Percentiles rank a stretch among this genome's conserved stretches.
Conservation (phyloP, 768 basidiomycete genomes). For the Paxillus involutus region DNA sequence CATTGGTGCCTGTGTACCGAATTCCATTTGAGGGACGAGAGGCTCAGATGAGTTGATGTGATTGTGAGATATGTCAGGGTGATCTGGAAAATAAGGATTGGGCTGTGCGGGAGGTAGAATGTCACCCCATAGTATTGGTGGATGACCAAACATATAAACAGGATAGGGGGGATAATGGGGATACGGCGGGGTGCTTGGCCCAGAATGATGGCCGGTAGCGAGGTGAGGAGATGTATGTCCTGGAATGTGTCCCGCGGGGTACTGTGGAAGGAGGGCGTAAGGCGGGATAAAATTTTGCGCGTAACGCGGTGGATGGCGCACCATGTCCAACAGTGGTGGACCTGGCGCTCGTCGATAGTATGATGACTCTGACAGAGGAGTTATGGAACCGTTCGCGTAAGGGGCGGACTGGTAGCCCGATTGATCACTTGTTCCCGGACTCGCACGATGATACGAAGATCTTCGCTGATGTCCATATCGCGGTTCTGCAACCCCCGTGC, state of each 20-base stretch:
- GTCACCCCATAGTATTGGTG: conserved; percentile 41
- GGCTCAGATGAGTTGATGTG: conserved; percentile 13
- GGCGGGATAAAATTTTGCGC: conserved; percentile 14
- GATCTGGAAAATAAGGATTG: conserved; percentile 18
- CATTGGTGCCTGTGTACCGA: conserved; percentile 12
- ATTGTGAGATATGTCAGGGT: conserved; percentile 8
- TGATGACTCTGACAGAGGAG: background rate
- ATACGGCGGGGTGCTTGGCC: conserved; percentile 35
- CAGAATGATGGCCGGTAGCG: conserved; percentile 18
- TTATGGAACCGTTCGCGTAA: conserved; percentile 10
- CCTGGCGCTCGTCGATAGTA: conserved; percentile 18
- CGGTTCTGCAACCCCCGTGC: conserved; percentile 19
- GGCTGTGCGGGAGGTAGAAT: conserved; percentile 7
- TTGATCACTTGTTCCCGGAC: conserved; percentile 19
- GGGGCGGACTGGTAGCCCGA: conserved; percentile 10
- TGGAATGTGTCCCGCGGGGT: conserved; percentile 15
- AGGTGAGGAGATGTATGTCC: conserved; percentile 25
- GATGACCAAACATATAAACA: conserved; percentile 34
- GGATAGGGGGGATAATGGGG: conserved; percentile 35
- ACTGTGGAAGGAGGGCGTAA: conserved; percentile 17
- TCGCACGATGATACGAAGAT: conserved; percentile 16
- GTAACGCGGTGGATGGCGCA: conserved; percentile 12
- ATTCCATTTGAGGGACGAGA: conserved; percentile 7
- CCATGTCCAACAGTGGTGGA: conserved; percentile 24
- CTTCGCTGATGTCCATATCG: conserved; percentile 22